Percentiles rank a stretch among this genome's conserved stretches.
These are phyloP conservation scores for Tulasnella sp. DNA, from an alignment of 768 basidiomycete genomes.

Conservation along the genomic window DNA sequence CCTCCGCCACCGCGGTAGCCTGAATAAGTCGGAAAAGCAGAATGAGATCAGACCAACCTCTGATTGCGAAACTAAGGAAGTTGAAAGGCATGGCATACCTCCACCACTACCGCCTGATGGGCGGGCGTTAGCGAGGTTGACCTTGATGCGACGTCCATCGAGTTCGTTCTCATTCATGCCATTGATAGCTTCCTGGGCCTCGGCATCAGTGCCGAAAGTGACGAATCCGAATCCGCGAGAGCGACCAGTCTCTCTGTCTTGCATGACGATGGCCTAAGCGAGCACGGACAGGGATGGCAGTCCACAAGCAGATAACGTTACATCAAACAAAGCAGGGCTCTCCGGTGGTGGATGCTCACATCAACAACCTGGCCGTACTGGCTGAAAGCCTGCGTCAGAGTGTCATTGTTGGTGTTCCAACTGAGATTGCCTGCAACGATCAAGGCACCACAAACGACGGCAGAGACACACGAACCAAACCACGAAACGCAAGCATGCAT, in stretches of 20 bases:
- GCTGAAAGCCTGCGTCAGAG: slow-evolving; percentile 72
- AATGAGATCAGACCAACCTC: not conserved
- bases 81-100: not conserved
- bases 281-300: slow-evolving; percentile 16
- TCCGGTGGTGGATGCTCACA: slow-evolving; percentile 54
- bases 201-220: slow-evolving; percentile 52
- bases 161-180: slow-evolving; percentile 85
- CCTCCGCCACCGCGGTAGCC: not conserved
- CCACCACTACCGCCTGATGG: slow-evolving; percentile 31
- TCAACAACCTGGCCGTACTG: slow-evolving; percentile 79
- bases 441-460: slow-evolving; percentile 36
- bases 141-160: slow-evolving; percentile 86
- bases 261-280: slow-evolving; percentile 47
- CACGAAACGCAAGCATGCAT: slow-evolving; percentile 31
- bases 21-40: not conserved
- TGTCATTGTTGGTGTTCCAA: slow-evolving; percentile 93
- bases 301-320: slow-evolving; percentile 23
- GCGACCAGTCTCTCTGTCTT: slow-evolving; percentile 41
- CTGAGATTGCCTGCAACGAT: slow-evolving; percentile 77
- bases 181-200: slow-evolving; percentile 78
- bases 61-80: slow-evolving; percentile 33
- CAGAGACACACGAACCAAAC: slow-evolving; percentile 41
- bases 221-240: slow-evolving; percentile 84
- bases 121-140: slow-evolving; percentile 54
- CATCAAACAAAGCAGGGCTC: slow-evolving; percentile 3